Evolutionary conservation across 495 filamentous ascomycete genomes (phyloP), one percentile per base, ranked within the genome.

Genomic region (Penicillium turbatum): DNA sequence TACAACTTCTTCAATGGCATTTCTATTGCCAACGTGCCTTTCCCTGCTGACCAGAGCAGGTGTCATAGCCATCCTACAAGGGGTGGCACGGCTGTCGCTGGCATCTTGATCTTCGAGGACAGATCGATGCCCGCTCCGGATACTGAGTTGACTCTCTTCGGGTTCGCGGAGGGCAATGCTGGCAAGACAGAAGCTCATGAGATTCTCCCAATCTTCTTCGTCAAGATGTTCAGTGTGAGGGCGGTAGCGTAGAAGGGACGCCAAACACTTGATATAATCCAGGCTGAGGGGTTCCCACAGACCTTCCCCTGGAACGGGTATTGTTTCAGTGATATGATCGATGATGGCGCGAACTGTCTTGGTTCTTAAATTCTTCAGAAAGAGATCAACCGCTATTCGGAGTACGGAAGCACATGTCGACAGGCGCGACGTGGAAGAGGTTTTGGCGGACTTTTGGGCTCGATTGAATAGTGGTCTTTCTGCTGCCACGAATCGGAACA

Each of bases 201-300:
- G 72, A 11, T 74, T 75, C 32, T 82, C 70, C 91, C 93, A 96
- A 47, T 83, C 79, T 7, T 83, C 72, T 42, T 69, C 68, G 13
- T 74, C 68, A 8, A 97, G 73, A 59, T 88, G 86, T 66, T 99
- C 93, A 15, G 86, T 82, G 67, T 90, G 89, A 34, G 88, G 80
- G 21, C 81, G 78, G 60, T 85, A 82, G 39, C 82, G 81, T n/a
- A 97, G 75, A 12, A 95, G 69, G 34, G 78, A 75, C 19, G 74
- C 69, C 51, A 97, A 69, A 27, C 83, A 80, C 75, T 89, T 96
- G 59, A 86, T 77, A 66, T 97, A 95, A 62, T 89, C 83, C 24
- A 85, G 75, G 36, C 82, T 72, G 2, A 97, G 72, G n/a, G 88
- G 88, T 48, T 85, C 79, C 61, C 87, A 84, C 11, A 81, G 79